These are phyloP conservation scores for Umbelopsis sp. DNA, from an alignment of 192 early-diverging fungal genomes.

Conservation along the genomic window DNA sequence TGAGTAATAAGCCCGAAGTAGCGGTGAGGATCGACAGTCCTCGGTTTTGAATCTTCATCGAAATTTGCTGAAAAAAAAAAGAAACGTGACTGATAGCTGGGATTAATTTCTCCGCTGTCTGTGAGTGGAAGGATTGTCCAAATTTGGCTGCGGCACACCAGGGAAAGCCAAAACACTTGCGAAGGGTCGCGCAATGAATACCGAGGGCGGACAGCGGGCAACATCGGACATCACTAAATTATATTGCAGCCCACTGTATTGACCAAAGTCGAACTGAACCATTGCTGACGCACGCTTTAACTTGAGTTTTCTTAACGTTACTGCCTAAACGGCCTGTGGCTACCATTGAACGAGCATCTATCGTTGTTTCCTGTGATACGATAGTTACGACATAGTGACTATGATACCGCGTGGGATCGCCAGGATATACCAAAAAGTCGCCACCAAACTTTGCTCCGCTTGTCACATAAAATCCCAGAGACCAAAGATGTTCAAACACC, in stretches of 20 bases:
- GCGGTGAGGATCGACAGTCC: not conserved
- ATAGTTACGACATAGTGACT: slow-evolving; percentile 65
- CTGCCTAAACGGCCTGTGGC: slow-evolving; percentile 67
- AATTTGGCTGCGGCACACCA: not conserved
- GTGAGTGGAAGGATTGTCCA: slow-evolving; percentile 2
- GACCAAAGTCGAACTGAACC: slow-evolving; percentile 2
- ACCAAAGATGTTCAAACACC: slow-evolving; percentile 71
- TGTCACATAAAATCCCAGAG: slow-evolving; percentile 67
- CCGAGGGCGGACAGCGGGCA: slow-evolving; percentile 16
- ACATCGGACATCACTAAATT: slow-evolving; percentile 1
- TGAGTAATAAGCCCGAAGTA: not conserved
- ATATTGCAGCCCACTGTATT: slow-evolving; percentile 2
- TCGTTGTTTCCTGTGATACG: slow-evolving; percentile 27
- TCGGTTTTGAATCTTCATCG: not conserved
- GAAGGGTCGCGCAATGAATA: not conserved
- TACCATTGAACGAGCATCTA: slow-evolving; percentile 50
- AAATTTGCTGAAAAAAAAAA: not conserved
- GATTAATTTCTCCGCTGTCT: slow-evolving; percentile 10
- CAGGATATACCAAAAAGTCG: slow-evolving; percentile 82
- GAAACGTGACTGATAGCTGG: slow-evolving; percentile 5
- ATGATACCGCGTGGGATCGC: slow-evolving; percentile 74
- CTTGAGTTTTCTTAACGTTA: slow-evolving; percentile 67
- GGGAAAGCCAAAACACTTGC: not conserved
- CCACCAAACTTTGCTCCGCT: slow-evolving; percentile 85
- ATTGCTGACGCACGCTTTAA: slow-evolving; percentile 13